Percentiles rank a stretch among this genome's conserved stretches.
Evolutionary conservation across 2,329 filamentous ascomycete genomes (phyloP).

Genomic region (Fusarium penzigii): DNA sequence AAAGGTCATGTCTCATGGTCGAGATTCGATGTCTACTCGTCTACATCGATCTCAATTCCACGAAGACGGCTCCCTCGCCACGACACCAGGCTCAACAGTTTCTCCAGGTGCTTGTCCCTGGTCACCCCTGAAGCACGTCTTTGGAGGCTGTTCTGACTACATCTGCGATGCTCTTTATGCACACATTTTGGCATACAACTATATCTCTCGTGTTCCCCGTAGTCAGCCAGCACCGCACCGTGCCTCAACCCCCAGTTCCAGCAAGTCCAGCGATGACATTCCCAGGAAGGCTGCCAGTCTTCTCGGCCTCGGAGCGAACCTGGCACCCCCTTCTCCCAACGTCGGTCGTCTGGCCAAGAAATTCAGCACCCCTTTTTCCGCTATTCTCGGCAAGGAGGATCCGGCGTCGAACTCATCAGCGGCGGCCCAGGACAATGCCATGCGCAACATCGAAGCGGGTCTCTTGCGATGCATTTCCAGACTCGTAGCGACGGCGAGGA

Average conservation of each 20-base stretch:
- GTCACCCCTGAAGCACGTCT: slow-evolving; percentile 52
- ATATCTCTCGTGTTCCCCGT: slow-evolving; percentile 43
- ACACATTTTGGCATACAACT: slow-evolving; percentile 61
- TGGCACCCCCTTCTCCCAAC: slow-evolving; percentile 17
- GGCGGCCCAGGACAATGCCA: slow-evolving; percentile 34
- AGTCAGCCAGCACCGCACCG: slow-evolving; percentile 19
- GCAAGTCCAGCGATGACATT: slow-evolving; percentile 37
- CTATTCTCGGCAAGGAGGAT: slow-evolving; percentile 30
- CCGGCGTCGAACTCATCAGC: slow-evolving; percentile 10
- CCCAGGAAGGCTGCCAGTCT: slow-evolving; percentile 55
- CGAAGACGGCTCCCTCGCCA: slow-evolving; percentile 7
- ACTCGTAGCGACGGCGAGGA: slow-evolving; percentile 50
- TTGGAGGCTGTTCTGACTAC: slow-evolving; percentile 53
- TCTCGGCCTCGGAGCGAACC: slow-evolving; percentile 45
- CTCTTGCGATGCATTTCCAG: slow-evolving; percentile 52
- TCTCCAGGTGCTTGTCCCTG: slow-evolving; percentile 36
- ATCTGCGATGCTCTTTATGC: slow-evolving; percentile 61
- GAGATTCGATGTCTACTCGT: slow-evolving; percentile 16
- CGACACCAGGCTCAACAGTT: slow-evolving; percentile 16
- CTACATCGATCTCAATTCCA: slow-evolving; percentile 18
- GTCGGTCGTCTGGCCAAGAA: slow-evolving; percentile 28
- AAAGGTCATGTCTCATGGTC: slow-evolving; percentile 36
- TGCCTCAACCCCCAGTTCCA: slow-evolving; percentile 10
- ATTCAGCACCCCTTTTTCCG: slow-evolving; percentile 26
- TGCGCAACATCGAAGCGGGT: slow-evolving; percentile 50